Conservation (phyloP, 345 rosid species). For the Eucalyptus cloeziana region DNA sequence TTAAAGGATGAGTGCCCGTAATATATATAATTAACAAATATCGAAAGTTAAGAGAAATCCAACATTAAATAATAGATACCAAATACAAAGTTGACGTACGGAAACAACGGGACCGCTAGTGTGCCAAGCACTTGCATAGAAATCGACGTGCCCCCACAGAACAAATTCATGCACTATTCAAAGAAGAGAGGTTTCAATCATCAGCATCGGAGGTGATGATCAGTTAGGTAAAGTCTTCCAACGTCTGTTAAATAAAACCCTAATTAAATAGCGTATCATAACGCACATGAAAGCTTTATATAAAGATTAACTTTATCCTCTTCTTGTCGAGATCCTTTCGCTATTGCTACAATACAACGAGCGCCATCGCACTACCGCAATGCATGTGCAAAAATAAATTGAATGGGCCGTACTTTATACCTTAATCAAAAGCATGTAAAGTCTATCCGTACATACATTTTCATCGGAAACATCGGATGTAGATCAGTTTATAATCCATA, state of each 20-base stretch:
- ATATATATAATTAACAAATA: background rate
- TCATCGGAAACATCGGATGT: background rate
- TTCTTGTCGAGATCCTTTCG: background rate
- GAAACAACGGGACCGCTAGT: background rate
- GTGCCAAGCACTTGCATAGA: background rate
- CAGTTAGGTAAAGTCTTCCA: background rate
- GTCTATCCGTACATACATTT: background rate
- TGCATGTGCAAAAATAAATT: background rate
- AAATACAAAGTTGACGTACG: background rate
- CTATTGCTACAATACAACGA: background rate
- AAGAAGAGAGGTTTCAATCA: background rate
- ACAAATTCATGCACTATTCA: background rate
- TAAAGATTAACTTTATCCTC: conserved; percentile 8
- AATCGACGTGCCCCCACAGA: background rate
- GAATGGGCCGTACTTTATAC: background rate
- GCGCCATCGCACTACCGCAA: background rate
- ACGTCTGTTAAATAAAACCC: background rate
- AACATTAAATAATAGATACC: background rate
- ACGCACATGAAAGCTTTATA: background rate
- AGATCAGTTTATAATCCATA: background rate
- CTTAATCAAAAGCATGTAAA: background rate
- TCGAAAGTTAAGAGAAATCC: background rate
- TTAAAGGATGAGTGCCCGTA: background rate
- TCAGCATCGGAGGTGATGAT: background rate
- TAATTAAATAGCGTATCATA: background rate